Conservation (phyloP, 306 rosid species). For the Biancaea sappan region DNA sequence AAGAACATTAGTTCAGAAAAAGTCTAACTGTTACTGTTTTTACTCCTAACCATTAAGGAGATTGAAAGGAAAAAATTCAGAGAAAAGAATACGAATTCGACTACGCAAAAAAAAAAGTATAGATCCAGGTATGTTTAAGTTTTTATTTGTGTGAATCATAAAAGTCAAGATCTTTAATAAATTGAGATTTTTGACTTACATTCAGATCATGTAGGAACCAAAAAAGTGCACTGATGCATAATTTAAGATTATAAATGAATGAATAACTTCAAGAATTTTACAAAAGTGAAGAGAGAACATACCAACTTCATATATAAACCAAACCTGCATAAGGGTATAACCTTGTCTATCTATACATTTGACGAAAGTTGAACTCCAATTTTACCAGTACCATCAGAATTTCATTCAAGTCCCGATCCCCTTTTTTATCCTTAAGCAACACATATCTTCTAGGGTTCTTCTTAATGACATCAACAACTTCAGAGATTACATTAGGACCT, state of each 20-base stretch:
- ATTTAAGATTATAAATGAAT: background rate
- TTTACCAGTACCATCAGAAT: slow-evolving; percentile 87
- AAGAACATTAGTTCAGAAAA: too few species aligned
- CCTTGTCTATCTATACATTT: slow-evolving; percentile 63
- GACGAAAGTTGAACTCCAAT: slow-evolving; percentile 93
- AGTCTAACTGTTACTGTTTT: too few species aligned
- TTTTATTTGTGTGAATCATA: too few species aligned
- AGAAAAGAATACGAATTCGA: too few species aligned
- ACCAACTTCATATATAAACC: slow-evolving; percentile 25
- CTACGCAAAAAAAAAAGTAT: too few species aligned
- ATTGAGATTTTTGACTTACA: too few species aligned
- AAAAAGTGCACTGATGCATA: slow-evolving; percentile 3
- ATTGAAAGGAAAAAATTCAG: too few species aligned
- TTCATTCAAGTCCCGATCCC: slow-evolving; percentile 66
- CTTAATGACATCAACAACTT: slow-evolving; percentile 71
- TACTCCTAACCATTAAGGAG: too few species aligned
- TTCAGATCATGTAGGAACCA: slow-evolving; percentile 18
- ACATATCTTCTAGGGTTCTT: slow-evolving; percentile 70
- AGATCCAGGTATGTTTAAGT: too few species aligned
- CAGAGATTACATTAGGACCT: slow-evolving; percentile 69
- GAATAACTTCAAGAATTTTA: slow-evolving; percentile 23
- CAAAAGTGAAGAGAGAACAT: slow-evolving; percentile 20
- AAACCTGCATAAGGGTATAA: slow-evolving; percentile 45
- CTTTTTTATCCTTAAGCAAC: slow-evolving; percentile 71
- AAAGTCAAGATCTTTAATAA: too few species aligned